Percentiles rank a stretch among this genome's conserved stretches.
phyloP scores from a whole-genome alignment of 2,329 filamentous ascomycete genomes.

The Metarhizium anisopliae region DNA sequence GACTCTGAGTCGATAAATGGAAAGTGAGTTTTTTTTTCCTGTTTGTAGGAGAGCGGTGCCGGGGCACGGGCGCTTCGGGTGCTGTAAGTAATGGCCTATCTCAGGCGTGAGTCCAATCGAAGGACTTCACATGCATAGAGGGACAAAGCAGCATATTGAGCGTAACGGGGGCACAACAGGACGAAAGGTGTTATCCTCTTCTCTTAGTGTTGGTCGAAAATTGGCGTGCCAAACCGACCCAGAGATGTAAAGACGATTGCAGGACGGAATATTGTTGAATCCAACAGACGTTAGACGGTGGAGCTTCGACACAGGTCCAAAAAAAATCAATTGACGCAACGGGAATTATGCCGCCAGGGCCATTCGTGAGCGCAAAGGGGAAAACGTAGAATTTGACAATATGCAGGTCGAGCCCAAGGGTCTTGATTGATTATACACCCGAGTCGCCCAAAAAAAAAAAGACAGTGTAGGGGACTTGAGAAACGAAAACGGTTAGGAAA shows the following conservation, averaged over 20 bases:
- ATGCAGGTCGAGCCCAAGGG: not conserved
- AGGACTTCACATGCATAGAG: slow-evolving; percentile 12
- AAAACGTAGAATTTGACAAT: not conserved
- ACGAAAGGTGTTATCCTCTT: not conserved
- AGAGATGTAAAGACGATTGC: not conserved
- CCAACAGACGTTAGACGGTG: not conserved
- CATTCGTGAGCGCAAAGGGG: not conserved
- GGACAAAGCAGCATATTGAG: slow-evolving; percentile 14
- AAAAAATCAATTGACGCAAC: not conserved
- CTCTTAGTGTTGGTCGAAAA: not conserved
- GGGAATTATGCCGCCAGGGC: not conserved
- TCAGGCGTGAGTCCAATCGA: slow-evolving; percentile 16
- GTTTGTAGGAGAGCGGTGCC: not conserved
- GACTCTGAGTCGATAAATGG: not conserved
- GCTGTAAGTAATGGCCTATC: not conserved
- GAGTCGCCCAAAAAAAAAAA: not conserved
- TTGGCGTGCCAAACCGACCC: not conserved
- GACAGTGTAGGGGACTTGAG: not conserved
- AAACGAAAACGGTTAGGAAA: no score
- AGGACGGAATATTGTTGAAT: not conserved
- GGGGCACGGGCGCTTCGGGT: not conserved
- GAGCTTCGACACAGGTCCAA: not conserved
- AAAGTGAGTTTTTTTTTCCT: not conserved
- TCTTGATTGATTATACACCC: not conserved
- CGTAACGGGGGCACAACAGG: not conserved